phyloP scores from a whole-genome alignment of 176 grass and related monocot species.

The Bolboschoenus planiculmis region DNA sequence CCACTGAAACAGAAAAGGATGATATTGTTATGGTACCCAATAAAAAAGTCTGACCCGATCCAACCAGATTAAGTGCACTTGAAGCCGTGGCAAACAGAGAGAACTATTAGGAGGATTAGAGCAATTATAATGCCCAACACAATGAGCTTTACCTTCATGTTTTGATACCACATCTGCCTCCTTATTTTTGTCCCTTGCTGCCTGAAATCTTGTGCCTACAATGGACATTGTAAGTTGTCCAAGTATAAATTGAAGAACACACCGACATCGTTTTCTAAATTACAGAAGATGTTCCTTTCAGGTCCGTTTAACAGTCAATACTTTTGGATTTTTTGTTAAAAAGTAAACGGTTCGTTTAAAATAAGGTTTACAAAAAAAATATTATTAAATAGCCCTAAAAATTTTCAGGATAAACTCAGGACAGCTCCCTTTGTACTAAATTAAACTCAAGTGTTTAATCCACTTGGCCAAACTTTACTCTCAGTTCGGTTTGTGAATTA shows the following conservation, averaged over 20 bases:
- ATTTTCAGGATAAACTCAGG: not conserved
- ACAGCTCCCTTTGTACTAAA: not conserved
- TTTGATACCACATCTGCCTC: constrained; percentile 83
- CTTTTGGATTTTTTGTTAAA: not conserved
- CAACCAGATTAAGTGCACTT: constrained; percentile 32
- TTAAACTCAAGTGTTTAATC: not conserved
- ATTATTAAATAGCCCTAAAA: not conserved
- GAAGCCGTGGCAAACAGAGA: constrained; percentile 75
- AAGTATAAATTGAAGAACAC: constrained; percentile 4
- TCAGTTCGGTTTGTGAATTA: not conserved
- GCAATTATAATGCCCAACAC: constrained; percentile 62
- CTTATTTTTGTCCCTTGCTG: constrained; percentile 61
- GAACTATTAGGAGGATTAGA: constrained; percentile 58
- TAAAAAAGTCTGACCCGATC: not conserved
- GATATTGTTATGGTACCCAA: not conserved
- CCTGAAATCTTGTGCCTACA: constrained; percentile 75
- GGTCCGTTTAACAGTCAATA: not conserved
- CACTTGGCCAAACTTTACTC: too few relatives aligned
- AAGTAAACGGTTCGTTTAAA: not conserved
- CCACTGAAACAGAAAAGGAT: not conserved
- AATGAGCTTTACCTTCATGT: constrained; percentile 89
- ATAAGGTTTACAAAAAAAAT: not conserved
- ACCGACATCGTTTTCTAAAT: not conserved
- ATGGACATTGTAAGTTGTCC: not conserved
- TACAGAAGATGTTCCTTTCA: not conserved